Evolutionary conservation across 2,329 filamentous ascomycete genomes (phyloP).

Genomic region (Mycosphaerelloides madeirae): DNA sequence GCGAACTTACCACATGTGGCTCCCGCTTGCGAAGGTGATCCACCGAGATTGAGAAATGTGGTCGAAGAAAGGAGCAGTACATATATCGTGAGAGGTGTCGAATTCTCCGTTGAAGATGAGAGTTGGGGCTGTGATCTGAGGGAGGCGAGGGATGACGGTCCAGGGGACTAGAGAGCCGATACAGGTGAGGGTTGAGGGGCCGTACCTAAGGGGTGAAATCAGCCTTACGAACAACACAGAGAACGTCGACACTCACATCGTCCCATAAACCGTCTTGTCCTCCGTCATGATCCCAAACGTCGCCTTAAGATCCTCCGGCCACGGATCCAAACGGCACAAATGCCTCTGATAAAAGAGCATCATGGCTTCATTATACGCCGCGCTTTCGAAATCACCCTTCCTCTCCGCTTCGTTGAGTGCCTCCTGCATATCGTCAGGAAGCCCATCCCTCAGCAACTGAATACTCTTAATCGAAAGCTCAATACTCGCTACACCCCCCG

Average conservation of each 20-base stretch:
- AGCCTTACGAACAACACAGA: neutral
- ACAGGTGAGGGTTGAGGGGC: neutral
- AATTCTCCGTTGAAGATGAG: too few species aligned
- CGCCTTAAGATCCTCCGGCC: neutral
- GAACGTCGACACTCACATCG: neutral
- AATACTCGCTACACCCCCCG: neutral
- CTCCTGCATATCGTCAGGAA: neutral
- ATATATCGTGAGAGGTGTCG: too few species aligned
- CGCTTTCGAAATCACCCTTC: neutral
- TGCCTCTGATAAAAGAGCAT: neutral
- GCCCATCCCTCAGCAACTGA: neutral
- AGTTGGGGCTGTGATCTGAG: slow-evolving; percentile 2
- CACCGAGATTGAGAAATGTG: too few species aligned
- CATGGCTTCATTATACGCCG: neutral
- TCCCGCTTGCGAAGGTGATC: too few species aligned
- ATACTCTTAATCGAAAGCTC: neutral
- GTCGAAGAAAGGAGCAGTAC: too few species aligned
- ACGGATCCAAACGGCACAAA: slow-evolving; percentile 1
- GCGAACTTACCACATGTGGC: too few species aligned
- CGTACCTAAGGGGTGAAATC: neutral
- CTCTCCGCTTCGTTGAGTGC: neutral
- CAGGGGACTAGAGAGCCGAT: neutral
- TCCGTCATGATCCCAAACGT: neutral
- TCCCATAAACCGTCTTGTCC: neutral
- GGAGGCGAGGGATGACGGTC: neutral